phyloP scores from a whole-genome alignment of 2,329 filamentous ascomycete species.

The Alternaria arborescens region DNA sequence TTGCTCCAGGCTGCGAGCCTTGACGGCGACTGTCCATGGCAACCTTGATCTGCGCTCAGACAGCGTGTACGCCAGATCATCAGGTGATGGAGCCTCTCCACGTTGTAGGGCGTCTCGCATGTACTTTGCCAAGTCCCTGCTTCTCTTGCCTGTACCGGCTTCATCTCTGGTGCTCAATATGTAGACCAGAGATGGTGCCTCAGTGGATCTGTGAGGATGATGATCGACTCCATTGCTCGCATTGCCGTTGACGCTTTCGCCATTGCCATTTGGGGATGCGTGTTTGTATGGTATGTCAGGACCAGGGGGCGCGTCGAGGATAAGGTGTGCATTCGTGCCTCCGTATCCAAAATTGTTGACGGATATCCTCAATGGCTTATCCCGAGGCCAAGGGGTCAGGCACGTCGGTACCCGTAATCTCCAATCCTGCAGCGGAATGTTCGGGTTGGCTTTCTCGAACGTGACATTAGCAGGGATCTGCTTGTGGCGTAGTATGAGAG shows the following conservation, averaged over 20 bases:
- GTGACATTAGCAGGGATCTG: slow-evolving; percentile 7
- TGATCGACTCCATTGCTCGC: not conserved
- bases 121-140: slow-evolving; percentile 6
- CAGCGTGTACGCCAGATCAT: slow-evolving; percentile 25
- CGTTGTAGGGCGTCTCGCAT: not conserved
- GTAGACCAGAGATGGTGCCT: not conserved
- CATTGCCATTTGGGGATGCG: not conserved
- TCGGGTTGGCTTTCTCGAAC: slow-evolving; percentile 11
- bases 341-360: slow-evolving; percentile 31
- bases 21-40: not conserved
- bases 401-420: slow-evolving; percentile 9
- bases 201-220: not conserved
- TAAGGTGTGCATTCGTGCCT: slow-evolving; percentile 33
- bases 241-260: not conserved
- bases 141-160: not conserved
- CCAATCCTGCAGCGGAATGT: slow-evolving; percentile 2
- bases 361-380: slow-evolving; percentile 2
- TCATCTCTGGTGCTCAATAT: slow-evolving; percentile 7
- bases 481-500: slow-evolving; percentile 2
- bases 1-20: not conserved
- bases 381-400: slow-evolving; percentile 16
- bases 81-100: not conserved
- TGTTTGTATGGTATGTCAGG: slow-evolving; percentile 3
- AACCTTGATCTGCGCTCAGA: slow-evolving; percentile 13
- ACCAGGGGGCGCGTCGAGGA: slow-evolving; percentile 27